Conservation (phyloP, 1,284 basidiomycete genomes). For the Ganoderma leucocontextum region DNA sequence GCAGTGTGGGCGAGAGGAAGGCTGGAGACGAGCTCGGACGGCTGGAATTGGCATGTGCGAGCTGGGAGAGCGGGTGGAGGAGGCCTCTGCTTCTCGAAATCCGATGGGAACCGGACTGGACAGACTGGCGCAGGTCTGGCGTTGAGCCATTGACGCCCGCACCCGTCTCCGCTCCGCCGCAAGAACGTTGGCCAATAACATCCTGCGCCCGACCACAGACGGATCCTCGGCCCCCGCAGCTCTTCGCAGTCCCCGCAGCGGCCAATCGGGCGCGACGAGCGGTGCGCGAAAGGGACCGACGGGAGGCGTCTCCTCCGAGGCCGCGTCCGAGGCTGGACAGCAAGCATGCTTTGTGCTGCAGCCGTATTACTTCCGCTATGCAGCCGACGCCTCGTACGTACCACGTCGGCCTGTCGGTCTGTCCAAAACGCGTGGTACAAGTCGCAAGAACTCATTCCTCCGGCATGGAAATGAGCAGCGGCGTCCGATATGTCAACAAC, state of each 20-base stretch:
- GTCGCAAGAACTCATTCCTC: not conserved
- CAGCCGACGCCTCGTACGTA: not conserved
- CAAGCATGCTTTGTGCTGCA: not conserved
- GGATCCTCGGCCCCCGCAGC: constrained; percentile 20
- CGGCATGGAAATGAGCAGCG: constrained; percentile 2
- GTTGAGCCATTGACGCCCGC: constrained; percentile 11
- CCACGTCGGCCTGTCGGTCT: constrained; percentile 1
- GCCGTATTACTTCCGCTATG: constrained; percentile 4
- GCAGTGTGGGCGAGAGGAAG: not conserved
- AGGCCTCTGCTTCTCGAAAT: constrained; percentile 6
- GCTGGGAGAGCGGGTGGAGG: not conserved
- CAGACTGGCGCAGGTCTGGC: constrained; percentile 7
- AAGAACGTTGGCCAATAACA: constrained; percentile 5
- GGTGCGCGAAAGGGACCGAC: constrained; percentile 16
- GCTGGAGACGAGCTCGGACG: constrained; percentile 14
- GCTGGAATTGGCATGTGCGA: constrained; percentile 7
- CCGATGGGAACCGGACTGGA: constrained; percentile 27
- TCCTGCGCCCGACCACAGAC: constrained; percentile 8
- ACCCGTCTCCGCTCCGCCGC: constrained; percentile 12
- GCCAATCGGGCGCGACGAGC: not conserved
- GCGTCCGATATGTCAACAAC: not conserved
- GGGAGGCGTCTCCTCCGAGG: constrained; percentile 12
- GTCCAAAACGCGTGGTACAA: not conserved
- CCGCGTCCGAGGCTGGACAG: constrained; percentile 1
- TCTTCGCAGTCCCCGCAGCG: not conserved